These are phyloP conservation scores for Musa beccarii DNA, from an alignment of 176 grass and related monocot species.

Conservation along the genomic window DNA sequence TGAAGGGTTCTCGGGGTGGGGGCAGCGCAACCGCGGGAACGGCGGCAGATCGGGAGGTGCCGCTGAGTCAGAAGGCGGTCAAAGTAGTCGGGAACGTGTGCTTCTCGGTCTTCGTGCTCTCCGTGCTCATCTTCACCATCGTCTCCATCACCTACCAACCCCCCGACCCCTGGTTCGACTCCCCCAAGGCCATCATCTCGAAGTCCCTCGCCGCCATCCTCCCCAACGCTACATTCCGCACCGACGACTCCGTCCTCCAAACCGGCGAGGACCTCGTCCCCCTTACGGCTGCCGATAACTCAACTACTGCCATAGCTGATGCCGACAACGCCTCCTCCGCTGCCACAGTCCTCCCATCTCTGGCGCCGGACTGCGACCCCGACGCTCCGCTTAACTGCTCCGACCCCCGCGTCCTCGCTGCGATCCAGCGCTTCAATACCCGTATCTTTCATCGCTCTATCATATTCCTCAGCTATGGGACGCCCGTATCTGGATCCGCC, in stretches of 20 bases:
- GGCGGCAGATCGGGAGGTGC: conserved; percentile 29
- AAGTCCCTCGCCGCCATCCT: conserved; percentile 52
- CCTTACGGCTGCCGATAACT: background rate
- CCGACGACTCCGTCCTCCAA: conserved; percentile 80
- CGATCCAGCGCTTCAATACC: conserved; percentile 66
- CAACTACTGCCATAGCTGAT: background rate
- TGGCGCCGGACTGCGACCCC: background rate
- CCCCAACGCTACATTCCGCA: conserved; percentile 53
- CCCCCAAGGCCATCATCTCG: conserved; percentile 70
- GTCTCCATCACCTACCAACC: conserved; percentile 94
- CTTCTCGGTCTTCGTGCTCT: conserved; percentile 83
- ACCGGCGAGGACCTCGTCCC: conserved; percentile 81
- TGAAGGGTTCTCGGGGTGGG: background rate
- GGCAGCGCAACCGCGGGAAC: background rate
- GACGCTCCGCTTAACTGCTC: conserved; percentile 52
- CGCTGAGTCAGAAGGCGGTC: conserved; percentile 63
- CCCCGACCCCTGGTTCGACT: conserved; percentile 86
- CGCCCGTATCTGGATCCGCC: conserved; percentile 40
- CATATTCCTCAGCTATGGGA: conserved; percentile 73
- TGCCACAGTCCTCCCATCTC: background rate
- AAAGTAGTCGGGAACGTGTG: conserved; percentile 69
- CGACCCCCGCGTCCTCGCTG: conserved; percentile 56
- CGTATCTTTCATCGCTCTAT: conserved; percentile 60
- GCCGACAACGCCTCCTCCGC: background rate
- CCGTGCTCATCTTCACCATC: conserved; percentile 82